phyloP scores from a whole-genome alignment of 192 early-diverging fungal genomes.

The Radiomyces spectabilis region DNA sequence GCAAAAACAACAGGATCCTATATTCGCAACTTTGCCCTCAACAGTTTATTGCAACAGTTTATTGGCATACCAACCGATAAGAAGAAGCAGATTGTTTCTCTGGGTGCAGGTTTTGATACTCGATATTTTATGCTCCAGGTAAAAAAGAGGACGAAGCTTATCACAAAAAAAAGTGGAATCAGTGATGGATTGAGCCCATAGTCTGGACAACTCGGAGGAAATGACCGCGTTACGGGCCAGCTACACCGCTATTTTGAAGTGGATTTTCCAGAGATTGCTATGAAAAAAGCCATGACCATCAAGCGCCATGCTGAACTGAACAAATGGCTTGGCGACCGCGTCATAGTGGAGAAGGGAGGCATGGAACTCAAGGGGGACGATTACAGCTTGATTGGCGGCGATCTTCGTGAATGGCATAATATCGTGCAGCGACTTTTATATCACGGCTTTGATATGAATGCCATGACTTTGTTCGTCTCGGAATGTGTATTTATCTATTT shows the following conservation, averaged over 20 bases:
- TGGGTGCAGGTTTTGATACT: constrained; percentile 93
- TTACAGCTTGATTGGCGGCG: constrained; percentile 74
- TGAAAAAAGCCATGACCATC: constrained; percentile 68
- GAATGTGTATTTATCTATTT: constrained; percentile 95
- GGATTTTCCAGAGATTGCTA: constrained; percentile 84
- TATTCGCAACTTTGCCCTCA: constrained; percentile 61
- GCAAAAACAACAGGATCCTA: constrained; percentile 55
- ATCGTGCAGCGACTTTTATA: constrained; percentile 53
- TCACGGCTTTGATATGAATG: constrained; percentile 48
- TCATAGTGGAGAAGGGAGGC: constrained; percentile 50
- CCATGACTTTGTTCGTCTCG: constrained; percentile 85
- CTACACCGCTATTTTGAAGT: constrained; percentile 71
- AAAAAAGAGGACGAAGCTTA: neutral
- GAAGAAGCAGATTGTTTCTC: constrained; percentile 72
- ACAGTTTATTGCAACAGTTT: constrained; percentile 60
- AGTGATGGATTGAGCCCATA: neutral
- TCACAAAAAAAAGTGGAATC: neutral
- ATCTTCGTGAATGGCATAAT: constrained; percentile 62
- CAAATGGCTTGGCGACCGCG: constrained; percentile 26
- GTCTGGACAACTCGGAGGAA: neutral
- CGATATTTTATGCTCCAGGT: constrained; percentile 79
- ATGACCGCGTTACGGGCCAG: too few relatives aligned
- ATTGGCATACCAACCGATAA: constrained; percentile 19
- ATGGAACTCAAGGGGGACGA: constrained; percentile 57
- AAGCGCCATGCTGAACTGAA: constrained; percentile 32